Conservation (phyloP, 2,329 filamentous ascomycete genomes). For the Pseudocercospora musae region DNA sequence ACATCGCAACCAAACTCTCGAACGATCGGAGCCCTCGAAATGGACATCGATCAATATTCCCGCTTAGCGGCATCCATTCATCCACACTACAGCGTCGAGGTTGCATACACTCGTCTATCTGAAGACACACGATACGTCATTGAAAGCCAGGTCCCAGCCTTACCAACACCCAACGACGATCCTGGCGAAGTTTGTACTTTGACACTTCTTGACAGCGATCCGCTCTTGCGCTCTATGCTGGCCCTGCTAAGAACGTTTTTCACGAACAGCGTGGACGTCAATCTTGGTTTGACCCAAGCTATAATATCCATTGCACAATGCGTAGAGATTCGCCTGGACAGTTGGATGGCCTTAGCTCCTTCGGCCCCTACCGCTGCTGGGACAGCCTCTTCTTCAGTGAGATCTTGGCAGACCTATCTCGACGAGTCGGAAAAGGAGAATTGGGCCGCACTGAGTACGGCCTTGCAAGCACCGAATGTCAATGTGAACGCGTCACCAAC, state of each 20-base stretch:
- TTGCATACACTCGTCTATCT: slow-evolving; percentile 67
- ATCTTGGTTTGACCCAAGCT: slow-evolving; percentile 80
- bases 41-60: slow-evolving; percentile 70
- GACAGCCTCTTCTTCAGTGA: slow-evolving; percentile 39
- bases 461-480: slow-evolving; percentile 39
- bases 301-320: slow-evolving; percentile 80
- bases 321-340: slow-evolving; percentile 77
- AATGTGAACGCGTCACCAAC: slow-evolving; percentile 36
- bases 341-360: slow-evolving; percentile 70
- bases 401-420: slow-evolving; percentile 31
- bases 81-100: slow-evolving; percentile 66
- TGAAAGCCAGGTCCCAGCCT: slow-evolving; percentile 30
- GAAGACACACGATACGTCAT: slow-evolving; percentile 57
- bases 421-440: slow-evolving; percentile 35
- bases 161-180: slow-evolving; percentile 2
- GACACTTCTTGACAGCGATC: slow-evolving; percentile 51
- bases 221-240: slow-evolving; percentile 52
- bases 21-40: slow-evolving; percentile 70
- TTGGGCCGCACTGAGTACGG: slow-evolving; percentile 29
- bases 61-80: slow-evolving; percentile 66
- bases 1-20: slow-evolving; percentile 55
- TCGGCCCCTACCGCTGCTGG: slow-evolving; percentile 21
- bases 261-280: slow-evolving; percentile 85
- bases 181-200: slow-evolving; percentile 5
- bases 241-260: slow-evolving; percentile 74